Evolutionary conservation across 2,329 filamentous ascomycete genomes (phyloP).

Genomic region (Paraconiothyrium brasiliense): DNA sequence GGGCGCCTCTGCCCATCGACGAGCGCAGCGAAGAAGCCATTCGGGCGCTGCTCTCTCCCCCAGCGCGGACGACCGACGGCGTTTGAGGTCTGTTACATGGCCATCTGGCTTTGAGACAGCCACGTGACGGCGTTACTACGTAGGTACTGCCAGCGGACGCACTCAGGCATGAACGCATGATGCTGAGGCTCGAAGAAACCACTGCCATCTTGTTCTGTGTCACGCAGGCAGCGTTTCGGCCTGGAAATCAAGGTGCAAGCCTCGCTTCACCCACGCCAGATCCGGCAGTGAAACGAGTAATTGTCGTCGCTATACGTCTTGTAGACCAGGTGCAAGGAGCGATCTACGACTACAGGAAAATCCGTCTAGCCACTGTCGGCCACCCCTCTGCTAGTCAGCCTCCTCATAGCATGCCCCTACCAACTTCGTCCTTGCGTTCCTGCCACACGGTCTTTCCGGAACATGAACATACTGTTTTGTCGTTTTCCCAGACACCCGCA

Average conservation of each 20-base stretch:
- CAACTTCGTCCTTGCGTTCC: conserved; percentile 88
- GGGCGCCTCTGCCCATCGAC: conserved; percentile 19
- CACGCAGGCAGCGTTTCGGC: conserved; percentile 44
- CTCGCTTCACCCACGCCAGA: conserved; percentile 25
- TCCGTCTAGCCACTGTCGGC: not conserved
- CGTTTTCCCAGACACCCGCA: conserved; percentile 96
- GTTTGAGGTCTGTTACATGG: conserved; percentile 52
- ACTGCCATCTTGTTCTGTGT: conserved; percentile 36
- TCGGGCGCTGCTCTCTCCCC: conserved; percentile 23
- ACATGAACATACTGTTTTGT: conserved; percentile 98
- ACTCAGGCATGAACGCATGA: conserved; percentile 50
- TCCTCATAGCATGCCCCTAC: conserved; percentile 85
- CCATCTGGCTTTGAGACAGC: conserved; percentile 45
- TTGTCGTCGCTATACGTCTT: conserved; percentile 23
- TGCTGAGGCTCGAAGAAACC: conserved; percentile 35
- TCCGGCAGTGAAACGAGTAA: conserved; percentile 30
- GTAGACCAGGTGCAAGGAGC: conserved; percentile 9
- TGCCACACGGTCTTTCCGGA: conserved; percentile 99
- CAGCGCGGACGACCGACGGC: conserved; percentile 28
- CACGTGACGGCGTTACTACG: conserved; percentile 40
- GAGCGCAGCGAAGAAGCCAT: conserved; percentile 19
- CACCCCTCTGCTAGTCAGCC: not conserved
- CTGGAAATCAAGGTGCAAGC: conserved; percentile 39
- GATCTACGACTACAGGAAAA: not conserved
- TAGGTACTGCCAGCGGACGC: conserved; percentile 29